These are phyloP conservation scores for Cercospora berteroae DNA, from an alignment of 2,329 filamentous ascomycete genomes.

Conservation along the genomic window DNA sequence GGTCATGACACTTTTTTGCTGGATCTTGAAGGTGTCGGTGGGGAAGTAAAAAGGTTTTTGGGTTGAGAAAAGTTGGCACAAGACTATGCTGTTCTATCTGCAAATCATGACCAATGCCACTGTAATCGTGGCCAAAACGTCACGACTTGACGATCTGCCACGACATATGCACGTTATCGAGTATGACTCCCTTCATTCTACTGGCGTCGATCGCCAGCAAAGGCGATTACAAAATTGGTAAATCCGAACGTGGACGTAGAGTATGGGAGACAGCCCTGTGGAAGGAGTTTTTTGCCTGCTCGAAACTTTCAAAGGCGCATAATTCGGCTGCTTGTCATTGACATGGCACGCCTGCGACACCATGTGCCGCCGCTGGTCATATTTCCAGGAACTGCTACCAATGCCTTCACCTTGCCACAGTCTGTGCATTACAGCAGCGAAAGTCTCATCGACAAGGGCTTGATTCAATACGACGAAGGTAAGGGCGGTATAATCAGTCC, in stretches of 20 bases:
- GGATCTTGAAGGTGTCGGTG: constrained; percentile 88
- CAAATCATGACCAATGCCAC: not conserved
- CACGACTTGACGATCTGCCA: not conserved
- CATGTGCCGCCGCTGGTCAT: not conserved
- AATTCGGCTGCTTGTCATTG: not conserved
- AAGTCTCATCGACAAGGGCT: not conserved
- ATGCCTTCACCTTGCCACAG: not conserved
- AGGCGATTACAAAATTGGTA: not conserved
- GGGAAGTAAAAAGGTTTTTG: constrained; percentile 76
- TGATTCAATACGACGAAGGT: not conserved
- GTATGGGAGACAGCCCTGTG: not conserved
- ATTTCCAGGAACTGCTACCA: not conserved
- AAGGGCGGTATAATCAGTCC: not conserved
- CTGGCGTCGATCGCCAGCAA: not conserved
- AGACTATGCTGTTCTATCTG: not conserved
- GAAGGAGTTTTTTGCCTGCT: not conserved
- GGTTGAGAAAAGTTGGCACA: constrained; percentile 45
- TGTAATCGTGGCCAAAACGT: not conserved
- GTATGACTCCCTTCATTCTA: not conserved
- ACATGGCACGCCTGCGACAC: not conserved
- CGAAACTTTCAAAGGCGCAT: not conserved
- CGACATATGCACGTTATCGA: not conserved
- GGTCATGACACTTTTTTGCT: constrained; percentile 95
- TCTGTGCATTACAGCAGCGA: not conserved
- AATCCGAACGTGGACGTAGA: not conserved